Percentiles rank a stretch among this genome's conserved stretches.
phyloP scores from a whole-genome alignment of 1,139 yeast genomes.

The Starmera stellimalicola region DNA sequence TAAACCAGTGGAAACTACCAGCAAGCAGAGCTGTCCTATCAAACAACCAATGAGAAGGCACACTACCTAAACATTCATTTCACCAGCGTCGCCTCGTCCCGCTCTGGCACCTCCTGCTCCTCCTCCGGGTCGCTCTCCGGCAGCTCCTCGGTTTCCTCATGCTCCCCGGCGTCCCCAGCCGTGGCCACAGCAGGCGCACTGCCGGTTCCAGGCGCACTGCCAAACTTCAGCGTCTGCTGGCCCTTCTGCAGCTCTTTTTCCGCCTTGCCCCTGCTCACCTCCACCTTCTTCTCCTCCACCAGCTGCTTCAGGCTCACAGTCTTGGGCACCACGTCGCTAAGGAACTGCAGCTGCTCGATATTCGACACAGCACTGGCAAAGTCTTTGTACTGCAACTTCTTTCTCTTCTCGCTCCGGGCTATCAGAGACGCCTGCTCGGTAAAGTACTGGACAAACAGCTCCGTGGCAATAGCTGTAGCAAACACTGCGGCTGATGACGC shows the following conservation, averaged over 20 bases:
- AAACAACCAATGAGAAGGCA: no score
- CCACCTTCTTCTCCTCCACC: slow-evolving; percentile 36
- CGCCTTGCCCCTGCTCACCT: slow-evolving; percentile 18
- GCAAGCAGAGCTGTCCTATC: no score
- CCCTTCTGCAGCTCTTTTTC: slow-evolving; percentile 29
- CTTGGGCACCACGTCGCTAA: slow-evolving; percentile 59
- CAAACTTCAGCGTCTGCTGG: slow-evolving; percentile 29
- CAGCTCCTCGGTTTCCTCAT: slow-evolving; percentile 12
- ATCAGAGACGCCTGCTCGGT: slow-evolving; percentile 70
- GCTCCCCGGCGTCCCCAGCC: slow-evolving; percentile 7
- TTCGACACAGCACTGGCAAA: slow-evolving; percentile 61
- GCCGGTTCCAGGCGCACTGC: slow-evolving; percentile 5
- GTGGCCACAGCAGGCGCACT: neutral
- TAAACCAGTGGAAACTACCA: no score
- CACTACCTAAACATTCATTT: no score
- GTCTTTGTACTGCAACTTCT: slow-evolving; percentile 66
- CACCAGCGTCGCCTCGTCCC: no score
- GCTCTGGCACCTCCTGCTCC: slow-evolving; percentile 11
- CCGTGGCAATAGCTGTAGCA: slow-evolving; percentile 82
- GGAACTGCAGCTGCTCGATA: slow-evolving; percentile 60
- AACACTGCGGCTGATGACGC: slow-evolving; percentile 76
- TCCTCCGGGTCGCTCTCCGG: slow-evolving; percentile 16
- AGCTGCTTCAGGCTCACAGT: slow-evolving; percentile 46
- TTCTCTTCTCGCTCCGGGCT: slow-evolving; percentile 62
- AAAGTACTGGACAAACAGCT: slow-evolving; percentile 69